Evolutionary conservation across 1,139 yeast genomes (phyloP).

Genomic region (Saccharomyces hybrid): DNA sequence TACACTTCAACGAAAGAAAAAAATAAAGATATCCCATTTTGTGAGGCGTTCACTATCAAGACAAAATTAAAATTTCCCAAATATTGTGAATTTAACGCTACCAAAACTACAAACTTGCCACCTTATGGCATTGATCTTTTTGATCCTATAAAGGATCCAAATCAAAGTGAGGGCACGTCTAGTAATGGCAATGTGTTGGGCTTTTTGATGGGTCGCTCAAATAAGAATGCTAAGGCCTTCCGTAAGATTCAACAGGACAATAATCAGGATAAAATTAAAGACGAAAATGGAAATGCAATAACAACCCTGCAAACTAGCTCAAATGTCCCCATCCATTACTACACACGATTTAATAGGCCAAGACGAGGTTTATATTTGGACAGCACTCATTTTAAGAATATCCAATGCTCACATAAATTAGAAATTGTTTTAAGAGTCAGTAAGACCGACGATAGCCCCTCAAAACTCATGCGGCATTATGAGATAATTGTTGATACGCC

Average conservation of each 20-base stretch:
- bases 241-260: background rate
- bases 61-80: constrained; percentile 23
- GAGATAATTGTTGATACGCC: constrained; percentile 91
- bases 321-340: constrained; percentile 10
- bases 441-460: constrained; percentile 43
- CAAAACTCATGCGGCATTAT: constrained; percentile 58
- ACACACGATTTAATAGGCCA: constrained; percentile 17
- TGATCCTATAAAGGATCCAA: constrained; percentile 1
- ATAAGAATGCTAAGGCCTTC: background rate
- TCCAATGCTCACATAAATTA: constrained; percentile 63
- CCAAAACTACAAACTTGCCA: constrained; percentile 12
- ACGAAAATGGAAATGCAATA: background rate
- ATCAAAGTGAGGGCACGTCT: background rate
- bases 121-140: constrained; percentile 28
- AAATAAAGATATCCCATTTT: constrained; percentile 17
- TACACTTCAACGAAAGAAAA: constrained; percentile 38
- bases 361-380: constrained; percentile 53
- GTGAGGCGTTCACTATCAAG: constrained; percentile 29
- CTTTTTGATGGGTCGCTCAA: constrained; percentile 3
- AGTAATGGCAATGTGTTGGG: constrained; percentile 4
- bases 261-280: background rate
- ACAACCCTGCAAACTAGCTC: constrained; percentile 9
- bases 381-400: constrained; percentile 53
- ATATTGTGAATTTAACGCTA: constrained; percentile 10
- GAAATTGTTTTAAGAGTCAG: constrained; percentile 72